Evolutionary conservation across 2,329 filamentous ascomycete genomes (phyloP).

Genomic region (Fusarium tuaranense): DNA sequence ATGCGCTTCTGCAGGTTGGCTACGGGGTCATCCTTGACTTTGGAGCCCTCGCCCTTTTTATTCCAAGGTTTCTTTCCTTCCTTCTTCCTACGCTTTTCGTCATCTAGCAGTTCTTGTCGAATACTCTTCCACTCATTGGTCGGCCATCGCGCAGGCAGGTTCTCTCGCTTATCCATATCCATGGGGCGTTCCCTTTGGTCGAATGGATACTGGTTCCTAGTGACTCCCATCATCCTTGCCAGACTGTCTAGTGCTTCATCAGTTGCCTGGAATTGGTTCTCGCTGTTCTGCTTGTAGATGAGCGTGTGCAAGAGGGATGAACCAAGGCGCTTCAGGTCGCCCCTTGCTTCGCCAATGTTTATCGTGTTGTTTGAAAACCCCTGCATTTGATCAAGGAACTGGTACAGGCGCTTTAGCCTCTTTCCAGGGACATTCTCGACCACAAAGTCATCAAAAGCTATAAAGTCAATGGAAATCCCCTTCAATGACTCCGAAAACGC

Average conservation of each 20-base stretch:
- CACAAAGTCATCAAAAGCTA: conserved; percentile 31
- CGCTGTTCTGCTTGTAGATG: conserved; percentile 26
- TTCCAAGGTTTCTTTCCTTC: background rate
- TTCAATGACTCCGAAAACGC: background rate
- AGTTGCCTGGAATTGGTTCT: background rate
- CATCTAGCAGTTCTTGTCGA: background rate
- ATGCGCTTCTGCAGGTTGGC: background rate
- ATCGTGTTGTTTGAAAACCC: conserved; percentile 4
- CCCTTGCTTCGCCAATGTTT: conserved; percentile 28
- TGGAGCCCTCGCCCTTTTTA: background rate
- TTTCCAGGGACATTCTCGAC: conserved; percentile 15
- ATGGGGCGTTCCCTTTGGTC: background rate
- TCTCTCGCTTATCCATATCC: conserved; percentile 11
- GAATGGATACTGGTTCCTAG: conserved; percentile 20
- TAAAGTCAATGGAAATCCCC: conserved; percentile 21
- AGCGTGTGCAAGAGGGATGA: conserved; percentile 31
- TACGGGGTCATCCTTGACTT: background rate
- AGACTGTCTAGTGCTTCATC: conserved; percentile 4
- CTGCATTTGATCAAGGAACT: conserved; percentile 39
- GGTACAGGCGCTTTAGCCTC: conserved; percentile 17
- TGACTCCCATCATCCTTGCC: conserved; percentile 22
- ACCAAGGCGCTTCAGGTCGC: conserved; percentile 42
- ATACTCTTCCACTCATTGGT: background rate
- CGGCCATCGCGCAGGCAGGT: background rate
- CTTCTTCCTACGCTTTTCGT: background rate